Conservation (phyloP, 495 filamentous ascomycete species). For the Amniculicola lignicola region DNA sequence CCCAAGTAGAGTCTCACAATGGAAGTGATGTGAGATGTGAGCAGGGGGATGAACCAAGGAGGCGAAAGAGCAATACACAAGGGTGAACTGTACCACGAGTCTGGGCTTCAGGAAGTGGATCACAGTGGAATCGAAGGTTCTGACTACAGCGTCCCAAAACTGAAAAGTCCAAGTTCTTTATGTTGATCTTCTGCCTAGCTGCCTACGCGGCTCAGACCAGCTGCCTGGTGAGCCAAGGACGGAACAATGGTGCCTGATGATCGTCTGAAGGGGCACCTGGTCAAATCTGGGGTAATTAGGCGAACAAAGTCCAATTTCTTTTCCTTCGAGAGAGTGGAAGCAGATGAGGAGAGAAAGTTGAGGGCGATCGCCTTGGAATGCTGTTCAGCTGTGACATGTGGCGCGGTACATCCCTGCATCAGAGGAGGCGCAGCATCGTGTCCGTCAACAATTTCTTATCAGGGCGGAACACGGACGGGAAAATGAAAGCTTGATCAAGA, state of each 20-base stretch:
- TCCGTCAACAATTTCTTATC: not conserved
- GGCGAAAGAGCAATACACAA: no score
- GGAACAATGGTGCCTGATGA: not conserved
- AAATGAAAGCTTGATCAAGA: no score
- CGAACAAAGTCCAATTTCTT: not conserved
- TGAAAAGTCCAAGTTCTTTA: slow-evolving; percentile 18
- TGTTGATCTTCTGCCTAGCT: slow-evolving; percentile 16
- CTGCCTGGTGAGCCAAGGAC: not conserved
- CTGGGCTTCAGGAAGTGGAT: no score
- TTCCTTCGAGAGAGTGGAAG: not conserved
- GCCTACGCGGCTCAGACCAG: not conserved
- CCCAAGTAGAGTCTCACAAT: no score
- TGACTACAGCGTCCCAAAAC: no score
- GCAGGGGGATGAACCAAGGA: no score
- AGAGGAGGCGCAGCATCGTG: slow-evolving; percentile 6
- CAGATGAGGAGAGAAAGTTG: slow-evolving; percentile 2
- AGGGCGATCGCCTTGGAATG: not conserved
- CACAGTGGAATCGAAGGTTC: not conserved
- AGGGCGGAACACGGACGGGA: not conserved
- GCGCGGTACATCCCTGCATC: not conserved
- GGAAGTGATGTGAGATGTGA: no score
- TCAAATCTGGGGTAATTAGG: not conserved
- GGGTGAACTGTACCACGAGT: no score
- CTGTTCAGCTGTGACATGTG: not conserved
- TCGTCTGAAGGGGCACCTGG: slow-evolving; percentile 1